These are phyloP conservation scores for Botrytis deweyae DNA, from an alignment of 2,329 filamentous ascomycete species.

Conservation along the genomic window DNA sequence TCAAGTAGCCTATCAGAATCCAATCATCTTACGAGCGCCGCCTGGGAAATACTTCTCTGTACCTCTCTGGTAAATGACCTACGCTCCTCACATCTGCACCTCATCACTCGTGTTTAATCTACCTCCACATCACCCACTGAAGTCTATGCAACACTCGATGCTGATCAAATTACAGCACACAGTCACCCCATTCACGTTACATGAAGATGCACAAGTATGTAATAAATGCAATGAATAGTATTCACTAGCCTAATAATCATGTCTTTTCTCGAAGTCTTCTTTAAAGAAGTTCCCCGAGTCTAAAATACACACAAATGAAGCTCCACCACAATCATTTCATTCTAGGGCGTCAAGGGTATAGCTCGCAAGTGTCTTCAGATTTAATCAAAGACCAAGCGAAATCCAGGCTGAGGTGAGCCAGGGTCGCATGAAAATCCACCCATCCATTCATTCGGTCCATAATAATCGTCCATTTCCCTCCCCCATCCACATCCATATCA, in stretches of 20 bases:
- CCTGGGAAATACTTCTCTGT: not conserved
- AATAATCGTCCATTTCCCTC: constrained; percentile 5
- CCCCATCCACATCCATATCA: not conserved
- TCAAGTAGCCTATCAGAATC: not conserved
- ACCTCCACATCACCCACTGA: not conserved
- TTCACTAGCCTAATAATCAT: constrained; percentile 15
- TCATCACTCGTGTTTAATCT: not conserved
- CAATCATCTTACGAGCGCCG: not conserved
- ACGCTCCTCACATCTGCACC: not conserved
- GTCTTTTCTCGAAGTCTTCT: not conserved
- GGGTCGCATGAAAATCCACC: constrained; percentile 8
- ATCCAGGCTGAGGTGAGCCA: constrained; percentile 8
- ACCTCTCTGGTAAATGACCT: not conserved
- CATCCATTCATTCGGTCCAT: constrained; percentile 9
- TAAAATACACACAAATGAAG: constrained; percentile 12
- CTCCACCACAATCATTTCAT: constrained; percentile 13
- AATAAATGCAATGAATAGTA: constrained; percentile 12
- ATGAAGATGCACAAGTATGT: not conserved
- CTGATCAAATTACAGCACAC: not conserved
- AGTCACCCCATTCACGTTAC: not conserved
- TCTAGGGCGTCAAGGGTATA: constrained; percentile 12
- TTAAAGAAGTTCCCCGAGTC: not conserved
- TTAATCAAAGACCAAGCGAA: constrained; percentile 11
- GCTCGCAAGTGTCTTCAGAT: constrained; percentile 7
- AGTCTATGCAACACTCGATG: not conserved